Conservation (phyloP, 176 grass and related monocot species). For the Puccinellia tenuiflora region DNA sequence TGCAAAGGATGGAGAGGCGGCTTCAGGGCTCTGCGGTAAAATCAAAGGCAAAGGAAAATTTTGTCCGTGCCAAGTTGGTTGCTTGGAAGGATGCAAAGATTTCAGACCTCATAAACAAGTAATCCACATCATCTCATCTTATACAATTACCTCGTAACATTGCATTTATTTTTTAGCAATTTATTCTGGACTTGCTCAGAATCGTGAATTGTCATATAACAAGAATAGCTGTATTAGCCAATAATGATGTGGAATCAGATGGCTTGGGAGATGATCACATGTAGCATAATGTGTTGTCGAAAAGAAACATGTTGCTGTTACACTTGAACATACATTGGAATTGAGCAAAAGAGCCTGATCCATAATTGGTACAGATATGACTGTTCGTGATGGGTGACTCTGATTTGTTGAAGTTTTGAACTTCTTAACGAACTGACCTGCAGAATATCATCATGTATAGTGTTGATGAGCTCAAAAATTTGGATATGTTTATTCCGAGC, state of each 20-base stretch:
- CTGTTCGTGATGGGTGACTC: background rate
- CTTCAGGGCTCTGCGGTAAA: constrained; percentile 10
- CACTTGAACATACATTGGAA: constrained; percentile 7
- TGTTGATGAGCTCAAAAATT: background rate
- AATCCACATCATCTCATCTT: constrained; percentile 12
- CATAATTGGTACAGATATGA: background rate
- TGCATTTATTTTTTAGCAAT: background rate
- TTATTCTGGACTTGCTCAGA: constrained; percentile 2
- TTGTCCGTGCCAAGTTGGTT: constrained; percentile 50
- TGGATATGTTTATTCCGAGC: background rate
- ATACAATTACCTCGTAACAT: background rate
- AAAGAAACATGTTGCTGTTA: background rate
- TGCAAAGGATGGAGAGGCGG: constrained; percentile 22
- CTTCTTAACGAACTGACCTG: background rate
- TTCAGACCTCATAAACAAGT: constrained; percentile 68
- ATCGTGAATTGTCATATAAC: constrained; percentile 2
- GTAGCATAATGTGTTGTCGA: background rate
- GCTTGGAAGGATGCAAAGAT: constrained; percentile 62
- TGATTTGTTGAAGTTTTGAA: constrained; percentile 9
- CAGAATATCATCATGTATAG: background rate
- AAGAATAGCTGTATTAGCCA: background rate
- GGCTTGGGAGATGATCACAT: constrained; percentile 4
- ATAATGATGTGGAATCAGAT: constrained; percentile 1
- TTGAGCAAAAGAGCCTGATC: background rate
- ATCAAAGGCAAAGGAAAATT: constrained; percentile 11